Evolutionary conservation across 306 rosid species (phyloP), one percentile per base, ranked within the genome.

Genomic region (Luffa aegyptiaca): DNA sequence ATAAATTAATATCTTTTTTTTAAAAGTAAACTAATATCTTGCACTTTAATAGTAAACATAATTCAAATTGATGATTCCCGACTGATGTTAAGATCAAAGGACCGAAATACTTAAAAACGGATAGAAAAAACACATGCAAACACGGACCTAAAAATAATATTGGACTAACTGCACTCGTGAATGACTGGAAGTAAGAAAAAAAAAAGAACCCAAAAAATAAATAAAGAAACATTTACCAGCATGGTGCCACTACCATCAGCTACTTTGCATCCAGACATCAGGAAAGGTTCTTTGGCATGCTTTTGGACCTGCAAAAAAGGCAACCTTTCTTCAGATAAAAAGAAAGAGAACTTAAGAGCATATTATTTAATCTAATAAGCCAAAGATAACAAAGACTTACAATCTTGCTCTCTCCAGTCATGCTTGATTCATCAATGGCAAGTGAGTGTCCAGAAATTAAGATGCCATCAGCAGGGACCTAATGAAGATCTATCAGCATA

Each of bases 351-450:
- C 42, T 61, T 16, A 17, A 52, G 78, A 37, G 75, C 41, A 70
- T 79, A 13, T 57, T 5, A 45, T 17, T 71, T 48, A 39, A 41
- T 77, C 20, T 59, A 20, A 42, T 16, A 39, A 49, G 61, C 44
- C 59, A 51, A 65, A 82, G 4, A 84, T 45, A 71, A 53, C 80
- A 70, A 79, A 65, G 72, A 81, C 97, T 91, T 82, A 92, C 98
- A 80, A 82, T 92, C 89, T 88, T 92, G 92, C 98, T 92, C 91
- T 95, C 97, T 80, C 98, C 98, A 10, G 98, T 95, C 97, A 95
- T 93, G 87, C 97, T 95, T 49, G 97, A 92, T 82, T 92, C 97
- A 82, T 95, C 98, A 80, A 95, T 87, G 35, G 97, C 88, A 77
- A 95, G 92, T 79, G 97, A 92, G 91, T 91, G 93, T 69, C 97